These are phyloP conservation scores for Linnemannia exigua DNA, from an alignment of 192 early-diverging fungal species.

Conservation along the genomic window DNA sequence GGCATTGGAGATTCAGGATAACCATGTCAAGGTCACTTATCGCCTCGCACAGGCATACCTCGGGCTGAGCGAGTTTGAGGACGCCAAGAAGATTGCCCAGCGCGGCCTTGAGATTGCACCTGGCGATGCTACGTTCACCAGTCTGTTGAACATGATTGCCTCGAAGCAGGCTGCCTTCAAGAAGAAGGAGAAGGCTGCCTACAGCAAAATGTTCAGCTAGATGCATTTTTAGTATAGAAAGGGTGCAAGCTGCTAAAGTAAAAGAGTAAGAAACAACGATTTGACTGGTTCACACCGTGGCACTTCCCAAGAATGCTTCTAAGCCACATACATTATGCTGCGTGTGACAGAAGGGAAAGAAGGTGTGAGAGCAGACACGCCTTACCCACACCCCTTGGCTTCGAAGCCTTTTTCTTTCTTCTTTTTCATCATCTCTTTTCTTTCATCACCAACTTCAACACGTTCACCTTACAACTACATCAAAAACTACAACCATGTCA, in stretches of 20 bases:
- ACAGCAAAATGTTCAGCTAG: slow-evolving; percentile 55
- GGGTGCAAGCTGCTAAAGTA: not conserved
- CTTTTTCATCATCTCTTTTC: not conserved
- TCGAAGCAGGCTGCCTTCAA: slow-evolving; percentile 45
- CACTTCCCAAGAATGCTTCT: too few species aligned
- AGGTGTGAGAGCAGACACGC: not conserved
- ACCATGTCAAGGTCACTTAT: slow-evolving; percentile 59
- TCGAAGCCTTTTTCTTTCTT: not conserved
- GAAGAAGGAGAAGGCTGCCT: slow-evolving; percentile 55
- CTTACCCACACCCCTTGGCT: not conserved
- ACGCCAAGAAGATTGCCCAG: slow-evolving; percentile 49
- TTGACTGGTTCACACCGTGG: too few species aligned
- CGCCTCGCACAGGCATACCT: slow-evolving; percentile 61
- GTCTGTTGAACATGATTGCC: slow-evolving; percentile 38
- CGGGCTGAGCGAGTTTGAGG: slow-evolving; percentile 57
- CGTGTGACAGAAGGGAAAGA: too few species aligned
- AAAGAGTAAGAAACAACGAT: not conserved
- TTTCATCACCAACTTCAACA: not conserved
- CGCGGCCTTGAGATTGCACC: slow-evolving; percentile 48
- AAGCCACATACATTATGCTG: too few species aligned
- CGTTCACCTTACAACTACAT: not conserved
- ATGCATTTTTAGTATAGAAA: not conserved
- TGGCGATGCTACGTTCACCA: slow-evolving; percentile 46
- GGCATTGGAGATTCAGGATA: slow-evolving; percentile 44
- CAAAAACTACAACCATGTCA: slow-evolving; percentile 22